A percentile compares a stretch with the other conserved stretches of the same genome.
Evolutionary conservation across 164 flowering plant species (phyloP).

Genomic region (Chloranthus sessilifolius): DNA sequence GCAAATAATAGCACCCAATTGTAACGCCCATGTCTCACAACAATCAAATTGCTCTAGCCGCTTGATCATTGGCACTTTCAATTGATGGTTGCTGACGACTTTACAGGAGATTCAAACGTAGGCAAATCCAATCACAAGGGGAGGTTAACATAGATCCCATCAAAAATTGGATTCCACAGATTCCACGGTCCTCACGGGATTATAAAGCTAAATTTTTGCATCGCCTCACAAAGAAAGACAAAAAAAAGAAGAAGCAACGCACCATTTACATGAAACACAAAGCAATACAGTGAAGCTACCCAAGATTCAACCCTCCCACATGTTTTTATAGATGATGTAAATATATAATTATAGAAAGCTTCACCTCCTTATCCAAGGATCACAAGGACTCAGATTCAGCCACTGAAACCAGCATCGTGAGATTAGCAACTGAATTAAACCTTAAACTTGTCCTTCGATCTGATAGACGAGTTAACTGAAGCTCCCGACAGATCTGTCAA

Average conservation of each 20-base stretch:
- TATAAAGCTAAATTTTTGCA: no score
- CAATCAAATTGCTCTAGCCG: no score
- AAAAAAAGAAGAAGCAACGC: not conserved
- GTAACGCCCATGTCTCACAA: no score
- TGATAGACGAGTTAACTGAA: conserved; percentile 5
- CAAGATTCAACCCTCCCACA: not conserved
- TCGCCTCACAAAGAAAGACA: no score
- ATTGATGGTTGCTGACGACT: no score
- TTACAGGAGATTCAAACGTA: no score
- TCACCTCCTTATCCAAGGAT: not conserved
- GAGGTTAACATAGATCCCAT: no score
- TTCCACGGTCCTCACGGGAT: no score
- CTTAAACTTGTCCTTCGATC: conserved; percentile 6
- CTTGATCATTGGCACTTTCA: no score
- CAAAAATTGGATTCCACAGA: no score
- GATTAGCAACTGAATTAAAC: conserved; percentile 1
- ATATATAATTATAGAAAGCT: not conserved
- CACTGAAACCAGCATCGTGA: not conserved
- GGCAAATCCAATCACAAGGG: no score
- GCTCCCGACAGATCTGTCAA: conserved; percentile 47
- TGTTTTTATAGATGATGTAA: not conserved
- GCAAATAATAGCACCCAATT: no score
- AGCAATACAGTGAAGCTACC: not conserved
- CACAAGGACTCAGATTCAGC: not conserved
- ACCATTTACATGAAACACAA: conserved; percentile 3